Evolutionary conservation across 169 alveolate species (phyloP).

Genomic region (Babesia bovis): DNA sequence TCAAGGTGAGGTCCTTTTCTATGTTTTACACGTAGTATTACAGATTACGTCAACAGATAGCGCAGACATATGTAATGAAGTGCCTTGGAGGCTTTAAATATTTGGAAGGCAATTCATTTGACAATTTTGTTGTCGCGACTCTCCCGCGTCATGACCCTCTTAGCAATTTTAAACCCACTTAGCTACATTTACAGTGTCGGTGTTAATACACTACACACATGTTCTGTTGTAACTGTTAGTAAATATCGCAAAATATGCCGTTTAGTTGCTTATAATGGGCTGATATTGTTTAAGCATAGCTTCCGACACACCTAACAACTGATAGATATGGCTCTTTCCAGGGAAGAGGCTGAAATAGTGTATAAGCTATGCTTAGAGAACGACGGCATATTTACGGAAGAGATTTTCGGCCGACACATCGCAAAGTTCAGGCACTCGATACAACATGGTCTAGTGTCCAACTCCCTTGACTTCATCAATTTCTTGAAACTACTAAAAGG

Average conservation of each 20-base stretch:
- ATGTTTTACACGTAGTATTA: background rate
- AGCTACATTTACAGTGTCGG: background rate
- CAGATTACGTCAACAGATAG: conserved; percentile 56
- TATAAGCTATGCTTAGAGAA: conserved; percentile 58
- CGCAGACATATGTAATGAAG: conserved; percentile 63
- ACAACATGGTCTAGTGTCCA: conserved; percentile 48
- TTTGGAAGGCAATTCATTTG: conserved; percentile 42
- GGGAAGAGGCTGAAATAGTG: conserved; percentile 58
- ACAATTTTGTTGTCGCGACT: conserved; percentile 57
- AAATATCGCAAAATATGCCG: background rate
- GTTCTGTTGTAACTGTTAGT: background rate
- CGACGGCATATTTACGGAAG: conserved; percentile 58
- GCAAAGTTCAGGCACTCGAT: conserved; percentile 45
- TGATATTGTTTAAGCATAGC: no score
- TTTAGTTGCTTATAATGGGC: no score
- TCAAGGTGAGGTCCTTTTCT: conserved; percentile 14
- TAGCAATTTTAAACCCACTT: conserved; percentile 17
- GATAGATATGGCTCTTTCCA: conserved; percentile 9
- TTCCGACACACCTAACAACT: no score
- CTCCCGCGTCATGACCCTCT: conserved; percentile 53
- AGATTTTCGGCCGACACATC: conserved; percentile 51
- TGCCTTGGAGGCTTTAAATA: conserved; percentile 65
- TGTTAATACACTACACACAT: background rate
- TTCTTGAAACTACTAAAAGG: conserved; percentile 41
- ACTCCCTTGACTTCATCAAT: conserved; percentile 47